A percentile compares a stretch with the other conserved stretches of the same genome.
Evolutionary conservation across 2,329 filamentous ascomycete species (phyloP).

Genomic region (Penicillium sp.): DNA sequence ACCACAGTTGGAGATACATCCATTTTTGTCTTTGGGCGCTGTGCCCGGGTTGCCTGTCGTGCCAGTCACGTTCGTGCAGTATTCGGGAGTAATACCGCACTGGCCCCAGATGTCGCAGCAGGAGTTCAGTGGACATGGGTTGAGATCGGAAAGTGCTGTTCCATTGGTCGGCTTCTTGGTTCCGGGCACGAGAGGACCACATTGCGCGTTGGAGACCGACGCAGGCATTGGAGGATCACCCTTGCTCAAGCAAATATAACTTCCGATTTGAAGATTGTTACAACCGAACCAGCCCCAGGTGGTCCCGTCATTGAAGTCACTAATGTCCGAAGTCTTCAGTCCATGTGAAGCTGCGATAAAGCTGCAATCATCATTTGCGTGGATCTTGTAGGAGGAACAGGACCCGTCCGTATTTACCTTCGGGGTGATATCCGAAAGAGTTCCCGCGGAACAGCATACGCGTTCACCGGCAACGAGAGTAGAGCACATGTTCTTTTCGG

Average conservation of each 20-base stretch:
- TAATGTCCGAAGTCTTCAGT: no score
- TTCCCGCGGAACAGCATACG: no score
- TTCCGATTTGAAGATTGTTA: background rate
- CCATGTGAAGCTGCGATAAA: no score
- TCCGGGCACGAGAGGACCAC: constrained; percentile 3
- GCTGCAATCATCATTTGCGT: no score
- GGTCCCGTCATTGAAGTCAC: no score
- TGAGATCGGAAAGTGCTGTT: constrained; percentile 37
- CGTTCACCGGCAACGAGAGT: no score
- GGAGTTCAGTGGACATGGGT: constrained; percentile 47
- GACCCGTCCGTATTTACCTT: no score
- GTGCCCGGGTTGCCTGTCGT: constrained; percentile 41
- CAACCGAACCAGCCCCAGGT: background rate
- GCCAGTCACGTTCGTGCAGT: constrained; percentile 37
- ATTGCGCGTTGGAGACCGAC: background rate
- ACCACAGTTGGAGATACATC: background rate
- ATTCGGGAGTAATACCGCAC: constrained; percentile 48
- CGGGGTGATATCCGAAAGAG: no score
- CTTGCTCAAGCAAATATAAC: constrained; percentile 4
- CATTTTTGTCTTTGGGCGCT: constrained; percentile 26
- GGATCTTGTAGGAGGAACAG: no score
- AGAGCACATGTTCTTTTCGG: no score
- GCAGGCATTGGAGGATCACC: constrained; percentile 3
- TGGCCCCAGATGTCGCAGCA: constrained; percentile 49
- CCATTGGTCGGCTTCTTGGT: background rate